Conservation (phyloP, 192 early-diverging fungal genomes). For the Coemansia sp. region DNA sequence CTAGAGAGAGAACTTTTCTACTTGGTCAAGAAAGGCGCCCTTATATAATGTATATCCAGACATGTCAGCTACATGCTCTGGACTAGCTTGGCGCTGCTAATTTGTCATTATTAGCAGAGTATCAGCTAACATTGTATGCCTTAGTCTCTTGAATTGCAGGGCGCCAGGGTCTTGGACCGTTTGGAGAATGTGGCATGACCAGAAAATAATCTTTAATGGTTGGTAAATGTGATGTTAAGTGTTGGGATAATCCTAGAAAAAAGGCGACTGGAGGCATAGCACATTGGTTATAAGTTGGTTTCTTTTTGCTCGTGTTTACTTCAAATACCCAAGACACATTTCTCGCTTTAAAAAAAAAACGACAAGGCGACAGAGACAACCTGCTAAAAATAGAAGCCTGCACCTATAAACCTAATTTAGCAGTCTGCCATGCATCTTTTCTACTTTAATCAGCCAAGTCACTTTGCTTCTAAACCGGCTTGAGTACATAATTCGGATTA, state of each 20-base stretch:
- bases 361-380: too few species aligned
- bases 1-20: too few species aligned
- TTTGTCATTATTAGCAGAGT: too few species aligned
- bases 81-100: too few species aligned
- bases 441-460: neutral
- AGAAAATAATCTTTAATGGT: neutral
- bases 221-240: neutral
- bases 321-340: too few species aligned
- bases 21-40: too few species aligned
- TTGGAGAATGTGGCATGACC: neutral
- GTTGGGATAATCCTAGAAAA: neutral
- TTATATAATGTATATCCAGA: too few species aligned
- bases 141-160: slow-evolving; percentile 35
- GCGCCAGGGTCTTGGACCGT: slow-evolving; percentile 28
- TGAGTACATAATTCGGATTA: neutral
- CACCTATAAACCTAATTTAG: neutral
- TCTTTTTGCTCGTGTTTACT: too few species aligned
- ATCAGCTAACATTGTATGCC: slow-evolving; percentile 10
- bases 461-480: neutral
- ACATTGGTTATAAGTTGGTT: neutral
- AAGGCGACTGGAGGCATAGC: neutral
- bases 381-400: neutral
- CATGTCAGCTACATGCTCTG: too few species aligned
- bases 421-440: neutral
- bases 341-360: too few species aligned